These are phyloP conservation scores for Euphorbia peplus DNA, from an alignment of 345 rosid genomes.

Conservation along the genomic window DNA sequence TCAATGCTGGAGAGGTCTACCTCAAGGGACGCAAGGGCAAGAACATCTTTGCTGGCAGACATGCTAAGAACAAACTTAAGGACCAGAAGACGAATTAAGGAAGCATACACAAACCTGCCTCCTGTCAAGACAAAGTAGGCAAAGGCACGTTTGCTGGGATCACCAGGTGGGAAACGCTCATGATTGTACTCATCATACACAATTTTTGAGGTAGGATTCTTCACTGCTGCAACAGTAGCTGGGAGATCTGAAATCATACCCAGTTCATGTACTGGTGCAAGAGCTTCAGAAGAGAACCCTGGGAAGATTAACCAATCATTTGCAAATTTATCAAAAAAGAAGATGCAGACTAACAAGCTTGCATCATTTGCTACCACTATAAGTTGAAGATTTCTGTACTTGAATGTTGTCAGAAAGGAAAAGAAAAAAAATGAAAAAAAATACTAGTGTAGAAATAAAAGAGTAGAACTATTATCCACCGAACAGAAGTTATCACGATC, in stretches of 20 bases:
- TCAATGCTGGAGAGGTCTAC: slow-evolving; percentile 88
- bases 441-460: neutral
- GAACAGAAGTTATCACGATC: neutral
- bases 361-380: neutral
- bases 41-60: slow-evolving; percentile 96
- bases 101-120: slow-evolving; percentile 87
- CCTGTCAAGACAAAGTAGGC: slow-evolving; percentile 88
- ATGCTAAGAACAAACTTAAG: slow-evolving; percentile 86
- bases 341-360: neutral
- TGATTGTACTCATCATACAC: slow-evolving; percentile 82
- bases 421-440: neutral
- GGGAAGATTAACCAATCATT: slow-evolving; percentile 19
- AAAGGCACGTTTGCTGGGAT: slow-evolving; percentile 93
- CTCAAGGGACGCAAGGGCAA: slow-evolving; percentile 90
- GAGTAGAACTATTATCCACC: neutral
- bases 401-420: neutral
- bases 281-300: slow-evolving; percentile 58
- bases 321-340: slow-evolving; percentile 6
- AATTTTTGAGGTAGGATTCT: slow-evolving; percentile 75
- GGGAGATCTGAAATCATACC: slow-evolving; percentile 44
- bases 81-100: slow-evolving; percentile 70
- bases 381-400: neutral
- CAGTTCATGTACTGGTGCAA: slow-evolving; percentile 35
- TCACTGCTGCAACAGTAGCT: slow-evolving; percentile 67
- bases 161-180: slow-evolving; percentile 90